Percentiles rank a stretch among this genome's conserved stretches.
These are phyloP conservation scores for Cryptosporidium felis DNA, from an alignment of 169 alveolate genomes.

Conservation along the genomic window DNA sequence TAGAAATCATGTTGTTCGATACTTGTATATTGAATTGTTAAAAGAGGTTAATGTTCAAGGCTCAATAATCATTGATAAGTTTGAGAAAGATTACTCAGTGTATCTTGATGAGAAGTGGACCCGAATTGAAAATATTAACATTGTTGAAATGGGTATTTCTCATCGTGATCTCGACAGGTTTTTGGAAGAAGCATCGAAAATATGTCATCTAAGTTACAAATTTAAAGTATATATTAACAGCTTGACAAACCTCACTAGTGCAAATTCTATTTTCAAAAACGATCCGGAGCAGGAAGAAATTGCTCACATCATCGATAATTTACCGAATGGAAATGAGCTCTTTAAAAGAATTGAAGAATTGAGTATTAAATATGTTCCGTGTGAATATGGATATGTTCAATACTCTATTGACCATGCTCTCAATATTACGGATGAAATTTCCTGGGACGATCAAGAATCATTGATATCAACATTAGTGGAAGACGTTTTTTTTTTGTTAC, in stretches of 20 bases:
- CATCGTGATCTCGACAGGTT: constrained; percentile 57
- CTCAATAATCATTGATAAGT: constrained; percentile 23
- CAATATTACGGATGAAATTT: constrained; percentile 36
- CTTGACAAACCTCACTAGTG: background rate
- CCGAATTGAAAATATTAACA: background rate
- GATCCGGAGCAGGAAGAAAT: too few species aligned
- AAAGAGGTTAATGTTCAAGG: constrained; percentile 40
- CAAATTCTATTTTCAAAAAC: background rate
- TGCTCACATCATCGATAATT: background rate
- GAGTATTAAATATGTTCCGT: constrained; percentile 55
- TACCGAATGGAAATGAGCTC: background rate
- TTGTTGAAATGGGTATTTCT: constrained; percentile 35
- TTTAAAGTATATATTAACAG: constrained; percentile 47
- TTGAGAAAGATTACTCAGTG: constrained; percentile 22
- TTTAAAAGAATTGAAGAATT: constrained; percentile 21
- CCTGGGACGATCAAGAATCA: constrained; percentile 55
- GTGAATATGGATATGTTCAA: constrained; percentile 50
- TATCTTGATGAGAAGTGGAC: constrained; percentile 53
- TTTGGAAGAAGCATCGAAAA: constrained; percentile 36
- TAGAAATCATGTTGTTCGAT: background rate
- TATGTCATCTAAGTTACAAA: constrained; percentile 26
- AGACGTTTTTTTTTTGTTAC: constrained; percentile 43
- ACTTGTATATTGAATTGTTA: constrained; percentile 8
- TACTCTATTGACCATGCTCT: constrained; percentile 58
- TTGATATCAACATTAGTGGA: constrained; percentile 59